Conservation (phyloP, 208 protist genomes). For the Trypanosoma congolense region DNA sequence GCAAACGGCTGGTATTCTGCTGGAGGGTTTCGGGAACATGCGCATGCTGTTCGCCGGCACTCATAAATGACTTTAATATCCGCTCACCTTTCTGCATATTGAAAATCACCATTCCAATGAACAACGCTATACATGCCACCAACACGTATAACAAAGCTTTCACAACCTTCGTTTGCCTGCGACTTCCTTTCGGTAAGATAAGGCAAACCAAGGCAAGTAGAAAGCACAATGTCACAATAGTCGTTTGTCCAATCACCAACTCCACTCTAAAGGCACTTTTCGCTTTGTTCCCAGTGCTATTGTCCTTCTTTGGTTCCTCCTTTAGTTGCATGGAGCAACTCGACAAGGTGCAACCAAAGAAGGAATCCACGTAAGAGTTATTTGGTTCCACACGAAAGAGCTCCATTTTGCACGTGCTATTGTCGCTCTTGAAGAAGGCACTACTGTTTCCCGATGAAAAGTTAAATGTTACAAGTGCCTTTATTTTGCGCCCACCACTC, state of each 20-base stretch:
- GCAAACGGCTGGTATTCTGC: constrained; percentile 54
- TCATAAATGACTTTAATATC: constrained; percentile 42
- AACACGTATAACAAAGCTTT: constrained; percentile 28
- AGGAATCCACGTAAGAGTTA: constrained; percentile 57
- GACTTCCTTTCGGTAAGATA: constrained; percentile 34
- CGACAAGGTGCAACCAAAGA: constrained; percentile 61
- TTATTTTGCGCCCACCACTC: constrained; percentile 60
- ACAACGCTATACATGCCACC: constrained; percentile 33
- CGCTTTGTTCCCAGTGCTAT: background rate
- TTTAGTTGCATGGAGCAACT: constrained; percentile 46
- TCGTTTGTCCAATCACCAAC: constrained; percentile 30
- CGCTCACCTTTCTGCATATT: constrained; percentile 33
- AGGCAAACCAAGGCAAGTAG: constrained; percentile 41
- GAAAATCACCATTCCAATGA: constrained; percentile 59
- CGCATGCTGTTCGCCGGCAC: constrained; percentile 57
- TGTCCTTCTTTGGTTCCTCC: constrained; percentile 14
- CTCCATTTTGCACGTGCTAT: constrained; percentile 45
- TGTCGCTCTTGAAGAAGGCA: constrained; percentile 29
- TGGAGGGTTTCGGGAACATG: constrained; percentile 65
- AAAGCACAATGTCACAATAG: constrained; percentile 46
- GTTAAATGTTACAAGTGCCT: constrained; percentile 53
- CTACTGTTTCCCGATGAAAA: constrained; percentile 46
- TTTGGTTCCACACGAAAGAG: constrained; percentile 75
- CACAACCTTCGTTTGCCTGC: constrained; percentile 28
- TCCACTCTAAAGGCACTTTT: constrained; percentile 30